These are phyloP conservation scores for Penicillium cosmopolitanum DNA, from an alignment of 495 filamentous ascomycete species.

Conservation along the genomic window DNA sequence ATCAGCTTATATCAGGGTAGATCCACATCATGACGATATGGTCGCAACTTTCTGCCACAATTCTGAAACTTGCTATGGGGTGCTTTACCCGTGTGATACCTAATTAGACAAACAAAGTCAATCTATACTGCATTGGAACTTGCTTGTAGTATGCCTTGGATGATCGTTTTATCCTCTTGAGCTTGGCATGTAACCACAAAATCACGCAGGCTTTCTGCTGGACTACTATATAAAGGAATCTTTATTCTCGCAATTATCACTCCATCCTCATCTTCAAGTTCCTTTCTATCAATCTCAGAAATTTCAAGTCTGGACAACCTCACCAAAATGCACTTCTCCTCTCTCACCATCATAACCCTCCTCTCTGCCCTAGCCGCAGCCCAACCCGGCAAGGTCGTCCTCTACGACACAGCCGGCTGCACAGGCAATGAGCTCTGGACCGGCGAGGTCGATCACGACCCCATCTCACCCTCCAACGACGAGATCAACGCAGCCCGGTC, in stretches of 20 bases:
- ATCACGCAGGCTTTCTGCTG: neutral
- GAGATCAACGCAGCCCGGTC: conserved; percentile 11
- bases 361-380: conserved; percentile 8
- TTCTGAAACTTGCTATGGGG: neutral
- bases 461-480: conserved; percentile 9
- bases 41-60: neutral
- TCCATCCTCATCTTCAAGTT: neutral
- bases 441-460: conserved; percentile 8
- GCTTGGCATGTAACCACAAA: too few relatives aligned
- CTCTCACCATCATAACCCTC: conserved; percentile 1
- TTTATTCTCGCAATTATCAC: neutral
- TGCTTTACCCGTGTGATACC: neutral
- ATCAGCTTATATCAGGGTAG: neutral
- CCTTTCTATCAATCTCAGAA: neutral
- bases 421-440: conserved; percentile 8
- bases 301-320: too few relatives aligned
- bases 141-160: neutral
- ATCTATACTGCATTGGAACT: neutral
- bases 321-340: conserved; percentile 6
- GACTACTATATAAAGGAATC: neutral
- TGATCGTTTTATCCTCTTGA: too few relatives aligned
- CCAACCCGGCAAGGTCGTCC: conserved; percentile 8
- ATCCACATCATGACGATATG: neutral
- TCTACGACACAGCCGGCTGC: conserved; percentile 12
- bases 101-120: neutral